Conservation (phyloP, 495 filamentous ascomycete genomes). For the Neurospora pannonica region DNA sequence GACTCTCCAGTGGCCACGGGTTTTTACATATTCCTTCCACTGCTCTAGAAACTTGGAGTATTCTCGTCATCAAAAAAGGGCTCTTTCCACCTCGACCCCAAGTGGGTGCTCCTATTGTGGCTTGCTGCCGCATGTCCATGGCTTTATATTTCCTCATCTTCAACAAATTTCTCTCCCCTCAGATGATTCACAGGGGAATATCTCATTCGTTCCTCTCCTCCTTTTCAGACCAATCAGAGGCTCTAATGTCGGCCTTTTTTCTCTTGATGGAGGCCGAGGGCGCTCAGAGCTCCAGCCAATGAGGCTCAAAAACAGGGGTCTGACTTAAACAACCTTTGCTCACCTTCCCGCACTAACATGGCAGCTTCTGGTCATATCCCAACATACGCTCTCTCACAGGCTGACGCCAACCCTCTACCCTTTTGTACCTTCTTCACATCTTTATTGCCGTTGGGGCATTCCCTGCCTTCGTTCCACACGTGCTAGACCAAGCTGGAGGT, state of each 20-base stretch:
- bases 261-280: conserved; percentile 22
- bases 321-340: conserved; percentile 23
- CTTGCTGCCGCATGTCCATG: neutral
- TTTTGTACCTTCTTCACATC: conserved; percentile 12
- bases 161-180: conserved; percentile 2
- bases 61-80: neutral
- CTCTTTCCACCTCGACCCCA: neutral
- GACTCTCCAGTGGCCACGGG: neutral
- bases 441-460: conserved; percentile 13
- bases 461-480: conserved; percentile 4
- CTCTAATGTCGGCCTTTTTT: conserved; percentile 12
- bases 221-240: conserved; percentile 17
- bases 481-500: conserved; percentile 6
- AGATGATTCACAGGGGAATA: conserved; percentile 3
- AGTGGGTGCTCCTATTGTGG: neutral
- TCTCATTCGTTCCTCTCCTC: conserved; percentile 9
- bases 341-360: conserved; percentile 26
- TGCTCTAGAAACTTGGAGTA: neutral
- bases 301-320: conserved; percentile 28
- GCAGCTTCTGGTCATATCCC: conserved; percentile 13
- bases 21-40: neutral
- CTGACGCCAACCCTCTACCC: conserved; percentile 11
- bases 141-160: neutral
- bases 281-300: conserved; percentile 23
- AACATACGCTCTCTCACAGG: conserved; percentile 16